Percentiles rank a stretch among this genome's conserved stretches.
These are phyloP conservation scores for Sporothrix mexicana DNA, from an alignment of 2,329 filamentous ascomycete species.

Conservation along the genomic window DNA sequence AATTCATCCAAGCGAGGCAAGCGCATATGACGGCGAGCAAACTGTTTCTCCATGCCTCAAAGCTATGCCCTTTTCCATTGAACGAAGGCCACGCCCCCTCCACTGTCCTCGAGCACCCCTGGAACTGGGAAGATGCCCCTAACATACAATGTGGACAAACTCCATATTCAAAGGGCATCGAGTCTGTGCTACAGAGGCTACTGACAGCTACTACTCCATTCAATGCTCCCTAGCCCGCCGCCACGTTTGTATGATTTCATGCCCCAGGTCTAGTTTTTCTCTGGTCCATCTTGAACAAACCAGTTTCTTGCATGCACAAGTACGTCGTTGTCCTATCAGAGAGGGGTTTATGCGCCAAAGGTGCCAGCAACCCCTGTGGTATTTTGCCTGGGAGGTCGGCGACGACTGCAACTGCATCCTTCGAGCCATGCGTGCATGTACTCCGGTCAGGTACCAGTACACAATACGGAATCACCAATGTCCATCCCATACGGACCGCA, in stretches of 20 bases:
- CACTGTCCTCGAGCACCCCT: background rate
- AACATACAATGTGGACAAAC: slow-evolving; percentile 17
- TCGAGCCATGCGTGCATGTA: background rate
- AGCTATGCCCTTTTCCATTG: background rate
- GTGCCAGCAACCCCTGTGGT: slow-evolving; percentile 6
- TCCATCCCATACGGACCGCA: background rate
- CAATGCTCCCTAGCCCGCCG: background rate
- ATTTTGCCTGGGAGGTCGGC: background rate
- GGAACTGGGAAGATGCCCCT: background rate
- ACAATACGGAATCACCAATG: background rate
- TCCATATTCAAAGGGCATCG: background rate
- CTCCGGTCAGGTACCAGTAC: background rate
- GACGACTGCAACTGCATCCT: background rate
- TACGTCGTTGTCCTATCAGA: too few species aligned
- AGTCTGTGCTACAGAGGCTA: background rate
- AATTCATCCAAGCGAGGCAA: too few species aligned
- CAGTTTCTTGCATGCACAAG: too few species aligned
- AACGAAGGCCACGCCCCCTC: background rate
- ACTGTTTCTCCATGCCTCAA: background rate
- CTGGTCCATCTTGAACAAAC: too few species aligned
- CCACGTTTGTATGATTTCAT: background rate
- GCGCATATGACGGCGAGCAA: background rate
- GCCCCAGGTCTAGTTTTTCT: background rate
- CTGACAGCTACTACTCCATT: background rate
- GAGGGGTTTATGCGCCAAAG: too few species aligned